Percentiles rank a stretch among this genome's conserved stretches.
Conservation (phyloP, 306 rosid species). For the Styphnolobium japonicum region DNA sequence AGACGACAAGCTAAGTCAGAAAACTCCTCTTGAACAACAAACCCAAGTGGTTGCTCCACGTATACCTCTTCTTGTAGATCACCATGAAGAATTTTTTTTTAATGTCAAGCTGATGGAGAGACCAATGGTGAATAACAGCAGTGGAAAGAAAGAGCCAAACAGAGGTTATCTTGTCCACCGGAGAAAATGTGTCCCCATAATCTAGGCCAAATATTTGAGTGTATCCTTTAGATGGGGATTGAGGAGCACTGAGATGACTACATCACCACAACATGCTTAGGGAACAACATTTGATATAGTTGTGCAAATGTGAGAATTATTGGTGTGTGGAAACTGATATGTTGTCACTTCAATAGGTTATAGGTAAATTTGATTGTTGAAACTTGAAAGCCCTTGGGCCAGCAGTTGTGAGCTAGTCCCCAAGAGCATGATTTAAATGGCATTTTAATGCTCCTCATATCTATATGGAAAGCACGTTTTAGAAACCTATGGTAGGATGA, state of each 20-base stretch:
- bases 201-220: background rate
- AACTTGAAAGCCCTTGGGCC: constrained; percentile 5
- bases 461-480: background rate
- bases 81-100: no score
- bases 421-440: background rate
- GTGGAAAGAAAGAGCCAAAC: no score
- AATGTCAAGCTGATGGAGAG: no score
- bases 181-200: no score
- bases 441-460: constrained; percentile 12
- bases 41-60: no score
- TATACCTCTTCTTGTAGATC: no score
- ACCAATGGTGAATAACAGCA: no score
- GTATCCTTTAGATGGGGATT: background rate
- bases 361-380: background rate
- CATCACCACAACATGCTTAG: background rate
- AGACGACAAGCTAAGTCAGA: no score
- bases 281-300: constrained; percentile 8
- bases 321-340: background rate
- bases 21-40: no score
- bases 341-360: background rate
- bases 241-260: background rate
- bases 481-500: constrained; percentile 4
- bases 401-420: background rate
- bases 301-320: background rate
- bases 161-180: no score